A percentile compares a stretch with the other conserved stretches of the same genome.
phyloP scores from a whole-genome alignment of 805 yeast genomes.

The Yamadazyma laniorum region DNA sequence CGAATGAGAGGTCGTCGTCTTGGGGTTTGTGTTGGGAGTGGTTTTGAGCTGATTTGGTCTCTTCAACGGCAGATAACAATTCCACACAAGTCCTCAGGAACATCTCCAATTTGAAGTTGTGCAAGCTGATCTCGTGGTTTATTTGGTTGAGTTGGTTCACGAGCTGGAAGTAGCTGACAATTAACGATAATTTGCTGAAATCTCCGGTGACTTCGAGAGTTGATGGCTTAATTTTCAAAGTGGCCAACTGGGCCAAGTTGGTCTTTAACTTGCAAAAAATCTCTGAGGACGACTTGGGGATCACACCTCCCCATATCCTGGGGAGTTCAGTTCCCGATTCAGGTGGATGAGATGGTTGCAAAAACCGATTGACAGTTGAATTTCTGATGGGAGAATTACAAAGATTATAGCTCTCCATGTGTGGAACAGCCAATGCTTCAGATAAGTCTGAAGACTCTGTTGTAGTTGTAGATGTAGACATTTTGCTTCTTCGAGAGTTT shows the following conservation, averaged over 20 bases:
- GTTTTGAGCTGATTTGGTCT: no score
- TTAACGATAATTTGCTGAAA: background rate
- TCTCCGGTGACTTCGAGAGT: slow-evolving; percentile 1
- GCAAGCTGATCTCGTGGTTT: slow-evolving; percentile 2
- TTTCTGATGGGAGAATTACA: background rate
- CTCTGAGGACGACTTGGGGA: background rate
- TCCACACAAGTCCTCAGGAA: slow-evolving; percentile 9
- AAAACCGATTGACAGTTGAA: background rate
- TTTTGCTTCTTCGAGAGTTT: no score
- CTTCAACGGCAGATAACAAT: slow-evolving; percentile 2
- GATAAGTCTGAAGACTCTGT: no score
- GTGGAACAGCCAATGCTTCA: no score
- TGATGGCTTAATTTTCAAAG: background rate
- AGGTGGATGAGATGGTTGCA: background rate
- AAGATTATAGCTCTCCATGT: no score
- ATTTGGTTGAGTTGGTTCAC: slow-evolving; percentile 6
- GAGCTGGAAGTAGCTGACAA: slow-evolving; percentile 8
- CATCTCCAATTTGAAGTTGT: slow-evolving; percentile 8
- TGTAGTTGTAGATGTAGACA: no score
- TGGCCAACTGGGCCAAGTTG: slow-evolving; percentile 1
- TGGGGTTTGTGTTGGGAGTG: no score
- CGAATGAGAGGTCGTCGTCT: slow-evolving; percentile 2
- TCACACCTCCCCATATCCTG: background rate
- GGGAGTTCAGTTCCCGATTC: background rate
- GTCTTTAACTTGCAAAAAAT: background rate